phyloP scores from a whole-genome alignment of 2,329 filamentous ascomycete species.

The Aspergillus caelatus region DNA sequence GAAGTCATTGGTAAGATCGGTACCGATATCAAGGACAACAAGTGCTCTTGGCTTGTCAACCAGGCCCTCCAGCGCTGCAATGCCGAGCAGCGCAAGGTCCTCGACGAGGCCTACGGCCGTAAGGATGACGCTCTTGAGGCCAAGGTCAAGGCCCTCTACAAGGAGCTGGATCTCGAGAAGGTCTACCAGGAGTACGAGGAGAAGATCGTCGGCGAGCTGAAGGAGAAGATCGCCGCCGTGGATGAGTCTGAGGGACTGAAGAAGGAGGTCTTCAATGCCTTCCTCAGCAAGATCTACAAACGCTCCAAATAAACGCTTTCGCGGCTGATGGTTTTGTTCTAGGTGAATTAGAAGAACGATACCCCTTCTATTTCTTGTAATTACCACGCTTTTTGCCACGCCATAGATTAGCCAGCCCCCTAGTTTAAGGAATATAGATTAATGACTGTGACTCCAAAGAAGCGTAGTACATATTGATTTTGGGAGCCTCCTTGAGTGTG shows the following conservation, averaged over 20 bases:
- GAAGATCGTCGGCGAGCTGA: slow-evolving; percentile 77
- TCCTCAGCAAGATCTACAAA: slow-evolving; percentile 98
- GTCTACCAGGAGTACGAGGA: slow-evolving; percentile 90
- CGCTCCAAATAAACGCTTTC: slow-evolving; percentile 72
- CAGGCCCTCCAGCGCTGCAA: slow-evolving; percentile 80
- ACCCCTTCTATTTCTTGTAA: slow-evolving; percentile 5
- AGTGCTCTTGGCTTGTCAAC: slow-evolving; percentile 98
- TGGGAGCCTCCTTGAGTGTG: background rate
- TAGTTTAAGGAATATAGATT: background rate
- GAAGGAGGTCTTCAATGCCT: slow-evolving; percentile 84
- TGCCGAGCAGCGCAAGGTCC: slow-evolving; percentile 81
- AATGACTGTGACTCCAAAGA: background rate
- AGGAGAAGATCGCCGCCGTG: slow-evolving; percentile 71
- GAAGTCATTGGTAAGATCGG: slow-evolving; percentile 97
- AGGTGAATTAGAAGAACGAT: slow-evolving; percentile 9
- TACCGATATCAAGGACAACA: slow-evolving; percentile 99
- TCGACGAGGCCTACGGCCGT: slow-evolving; percentile 91
- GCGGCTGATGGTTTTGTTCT: background rate
- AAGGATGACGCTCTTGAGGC: slow-evolving; percentile 85
- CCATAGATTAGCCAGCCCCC: slow-evolving; percentile 7
- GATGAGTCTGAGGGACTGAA: slow-evolving; percentile 89
- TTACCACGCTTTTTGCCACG: background rate
- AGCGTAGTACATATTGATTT: background rate
- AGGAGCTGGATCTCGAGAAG: slow-evolving; percentile 81
- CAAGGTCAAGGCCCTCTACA: slow-evolving; percentile 83